phyloP scores from a whole-genome alignment of 129 eudicot genomes.

The Sambucus nigra region DNA sequence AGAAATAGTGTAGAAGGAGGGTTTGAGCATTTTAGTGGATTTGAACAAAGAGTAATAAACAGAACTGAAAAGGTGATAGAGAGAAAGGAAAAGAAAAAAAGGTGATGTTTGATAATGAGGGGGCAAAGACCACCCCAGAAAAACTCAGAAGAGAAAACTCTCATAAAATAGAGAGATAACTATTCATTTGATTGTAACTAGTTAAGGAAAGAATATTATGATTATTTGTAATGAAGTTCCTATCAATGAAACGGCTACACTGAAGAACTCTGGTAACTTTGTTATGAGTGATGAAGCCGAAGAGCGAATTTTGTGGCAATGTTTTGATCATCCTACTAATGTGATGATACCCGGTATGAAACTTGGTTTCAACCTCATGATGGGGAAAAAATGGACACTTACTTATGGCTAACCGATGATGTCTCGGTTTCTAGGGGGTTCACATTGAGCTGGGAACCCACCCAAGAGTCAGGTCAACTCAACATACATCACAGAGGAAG shows the following conservation, averaged over 20 bases:
- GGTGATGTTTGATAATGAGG: too few relatives aligned
- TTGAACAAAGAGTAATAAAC: too few relatives aligned
- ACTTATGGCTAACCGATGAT: constrained; percentile 18
- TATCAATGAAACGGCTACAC: constrained; percentile 8
- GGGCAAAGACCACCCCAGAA: too few relatives aligned
- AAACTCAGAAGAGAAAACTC: too few relatives aligned
- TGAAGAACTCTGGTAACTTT: constrained; percentile 23
- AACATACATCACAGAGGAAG: constrained; percentile 10
- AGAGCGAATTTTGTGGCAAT: constrained; percentile 24
- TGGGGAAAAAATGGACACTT: constrained; percentile 15
- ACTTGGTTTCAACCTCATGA: constrained; percentile 14
- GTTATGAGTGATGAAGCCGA: constrained; percentile 2
- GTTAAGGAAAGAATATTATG: too few relatives aligned
- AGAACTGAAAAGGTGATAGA: too few relatives aligned
- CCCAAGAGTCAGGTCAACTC: constrained; percentile 3
- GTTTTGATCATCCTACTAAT: constrained; percentile 27
- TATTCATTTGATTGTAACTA: too few relatives aligned
- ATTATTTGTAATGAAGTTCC: too few relatives aligned
- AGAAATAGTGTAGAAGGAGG: too few relatives aligned
- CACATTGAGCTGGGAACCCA: constrained; percentile 19
- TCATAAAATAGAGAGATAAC: too few relatives aligned
- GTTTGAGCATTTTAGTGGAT: too few relatives aligned
- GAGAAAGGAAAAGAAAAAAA: too few relatives aligned
- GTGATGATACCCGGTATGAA: constrained; percentile 36
- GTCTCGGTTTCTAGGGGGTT: constrained; percentile 15